Evolutionary conservation across 164 flowering plant genomes (phyloP).

Genomic region (Cinnamomum micranthum): DNA sequence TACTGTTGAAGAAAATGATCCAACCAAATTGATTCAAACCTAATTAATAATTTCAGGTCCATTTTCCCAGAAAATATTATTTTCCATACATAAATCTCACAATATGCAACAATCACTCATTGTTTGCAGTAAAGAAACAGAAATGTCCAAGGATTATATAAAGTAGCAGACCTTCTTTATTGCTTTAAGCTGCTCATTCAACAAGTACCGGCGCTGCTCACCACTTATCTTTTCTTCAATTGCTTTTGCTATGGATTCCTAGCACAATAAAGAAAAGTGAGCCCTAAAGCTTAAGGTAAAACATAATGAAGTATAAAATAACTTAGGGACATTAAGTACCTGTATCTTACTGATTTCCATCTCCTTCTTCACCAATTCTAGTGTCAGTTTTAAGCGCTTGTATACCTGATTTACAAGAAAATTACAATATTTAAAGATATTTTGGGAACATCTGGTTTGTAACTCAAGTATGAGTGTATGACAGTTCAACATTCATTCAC

Average conservation of each 20-base stretch:
- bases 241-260: slow-evolving; percentile 98
- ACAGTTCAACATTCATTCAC: background rate
- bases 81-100: background rate
- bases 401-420: slow-evolving; percentile 49
- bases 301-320: background rate
- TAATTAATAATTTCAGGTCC: background rate
- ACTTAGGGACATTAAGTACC: slow-evolving; percentile 36
- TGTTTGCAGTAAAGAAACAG: background rate
- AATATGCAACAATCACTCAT: background rate
- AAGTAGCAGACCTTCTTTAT: slow-evolving; percentile 73
- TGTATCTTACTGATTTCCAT: slow-evolving; percentile 96
- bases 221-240: slow-evolving; percentile 98
- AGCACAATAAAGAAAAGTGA: slow-evolving; percentile 2
- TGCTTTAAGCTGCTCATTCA: slow-evolving; percentile 98
- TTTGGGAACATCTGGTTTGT: background rate
- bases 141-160: background rate
- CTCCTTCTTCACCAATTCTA: slow-evolving; percentile 92
- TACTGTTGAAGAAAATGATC: slow-evolving; percentile 2
- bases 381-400: slow-evolving; percentile 75
- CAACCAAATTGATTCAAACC: slow-evolving; percentile 1
- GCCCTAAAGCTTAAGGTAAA: background rate
- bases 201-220: slow-evolving; percentile 87
- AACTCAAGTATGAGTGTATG: background rate
- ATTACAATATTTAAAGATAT: background rate
- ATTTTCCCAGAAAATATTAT: background rate